Evolutionary conservation across 345 rosid species (phyloP).

Genomic region (Brassica rapa): DNA sequence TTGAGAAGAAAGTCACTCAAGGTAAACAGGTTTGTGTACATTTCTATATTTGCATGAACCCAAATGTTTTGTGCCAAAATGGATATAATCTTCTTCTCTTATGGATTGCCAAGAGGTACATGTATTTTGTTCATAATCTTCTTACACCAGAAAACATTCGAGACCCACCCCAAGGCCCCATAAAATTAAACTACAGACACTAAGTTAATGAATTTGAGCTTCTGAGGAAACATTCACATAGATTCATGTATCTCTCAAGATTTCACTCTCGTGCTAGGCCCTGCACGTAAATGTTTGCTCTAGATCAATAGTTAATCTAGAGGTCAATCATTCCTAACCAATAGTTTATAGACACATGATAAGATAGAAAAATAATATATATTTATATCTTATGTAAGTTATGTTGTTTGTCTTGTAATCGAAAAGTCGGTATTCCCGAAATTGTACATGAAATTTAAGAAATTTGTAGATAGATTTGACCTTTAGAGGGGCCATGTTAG

Average conservation of each 20-base stretch:
- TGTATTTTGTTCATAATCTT: neutral
- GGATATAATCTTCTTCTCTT: too few relatives aligned
- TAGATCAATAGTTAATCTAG: neutral
- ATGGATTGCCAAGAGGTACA: neutral
- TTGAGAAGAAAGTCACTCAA: too few relatives aligned
- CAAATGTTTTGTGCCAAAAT: too few relatives aligned
- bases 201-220: neutral
- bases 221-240: neutral
- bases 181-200: neutral
- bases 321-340: slow-evolving; percentile 21
- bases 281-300: neutral
- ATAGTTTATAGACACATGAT: slow-evolving; percentile 13
- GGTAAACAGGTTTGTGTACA: too few relatives aligned
- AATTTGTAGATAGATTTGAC: slow-evolving; percentile 28
- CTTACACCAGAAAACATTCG: neutral
- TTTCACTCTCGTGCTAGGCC: slow-evolving; percentile 6
- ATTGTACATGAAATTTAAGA: slow-evolving; percentile 2
- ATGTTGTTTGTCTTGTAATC: slow-evolving; percentile 2
- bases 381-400: neutral
- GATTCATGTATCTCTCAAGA: slow-evolving; percentile 1
- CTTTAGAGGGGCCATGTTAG: slow-evolving; percentile 42
- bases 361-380: neutral
- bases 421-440: neutral
- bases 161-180: neutral
- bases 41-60: too few relatives aligned